A percentile compares a stretch with the other conserved stretches of the same genome.
Evolutionary conservation across 2,329 filamentous ascomycete genomes (phyloP).

Genomic region (Xylariaceae sp.): DNA sequence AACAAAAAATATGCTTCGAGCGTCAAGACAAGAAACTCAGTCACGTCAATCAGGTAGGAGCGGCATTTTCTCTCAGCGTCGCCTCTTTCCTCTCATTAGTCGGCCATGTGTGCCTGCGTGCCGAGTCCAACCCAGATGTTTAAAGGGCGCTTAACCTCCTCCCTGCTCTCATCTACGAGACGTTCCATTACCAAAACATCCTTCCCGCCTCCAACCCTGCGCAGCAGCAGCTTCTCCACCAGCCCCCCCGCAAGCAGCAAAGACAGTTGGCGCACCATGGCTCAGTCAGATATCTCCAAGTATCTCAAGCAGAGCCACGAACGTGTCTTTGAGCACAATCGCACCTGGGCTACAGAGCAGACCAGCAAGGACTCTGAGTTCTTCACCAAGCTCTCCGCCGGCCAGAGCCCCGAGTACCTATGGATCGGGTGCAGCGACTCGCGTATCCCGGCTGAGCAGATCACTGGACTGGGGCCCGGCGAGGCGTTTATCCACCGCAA

Average conservation of each 20-base stretch:
- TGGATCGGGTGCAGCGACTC: slow-evolving; percentile 93
- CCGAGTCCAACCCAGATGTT: no score
- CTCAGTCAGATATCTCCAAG: slow-evolving; percentile 36
- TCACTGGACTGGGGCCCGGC: slow-evolving; percentile 78
- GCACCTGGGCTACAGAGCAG: slow-evolving; percentile 60
- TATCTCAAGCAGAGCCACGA: slow-evolving; percentile 63
- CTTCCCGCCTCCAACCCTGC: neutral
- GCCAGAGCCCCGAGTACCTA: slow-evolving; percentile 67
- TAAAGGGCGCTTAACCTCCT: neutral
- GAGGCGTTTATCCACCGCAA: slow-evolving; percentile 94
- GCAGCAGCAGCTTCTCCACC: neutral
- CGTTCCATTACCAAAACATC: neutral
- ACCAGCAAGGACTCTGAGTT: slow-evolving; percentile 56
- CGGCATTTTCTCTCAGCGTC: no score
- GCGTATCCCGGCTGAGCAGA: slow-evolving; percentile 84
- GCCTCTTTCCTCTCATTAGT: no score
- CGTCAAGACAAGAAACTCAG: no score
- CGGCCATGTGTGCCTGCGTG: no score
- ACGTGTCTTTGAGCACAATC: slow-evolving; percentile 65
- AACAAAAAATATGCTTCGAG: no score
- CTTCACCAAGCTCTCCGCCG: slow-evolving; percentile 59
- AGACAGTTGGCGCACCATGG: slow-evolving; percentile 18
- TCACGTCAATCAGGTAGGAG: no score
- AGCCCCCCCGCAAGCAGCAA: neutral
- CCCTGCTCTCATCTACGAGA: neutral